These are phyloP conservation scores for Linanthus parryae DNA, from an alignment of 148 eudicot species.

Conservation along the genomic window DNA sequence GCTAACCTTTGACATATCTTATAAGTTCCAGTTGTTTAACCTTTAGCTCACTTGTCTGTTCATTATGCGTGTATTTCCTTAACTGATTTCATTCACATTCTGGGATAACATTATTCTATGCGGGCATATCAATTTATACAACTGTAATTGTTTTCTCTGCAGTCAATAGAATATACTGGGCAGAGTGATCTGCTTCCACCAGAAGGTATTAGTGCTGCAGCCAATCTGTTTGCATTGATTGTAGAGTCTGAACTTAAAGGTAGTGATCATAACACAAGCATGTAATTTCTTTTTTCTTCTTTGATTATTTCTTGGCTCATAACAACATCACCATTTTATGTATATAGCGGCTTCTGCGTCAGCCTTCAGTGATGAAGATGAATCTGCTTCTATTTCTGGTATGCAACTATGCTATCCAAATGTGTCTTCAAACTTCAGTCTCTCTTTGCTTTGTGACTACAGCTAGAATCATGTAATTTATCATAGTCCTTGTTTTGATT, in stretches of 20 bases:
- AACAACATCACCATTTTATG: not conserved
- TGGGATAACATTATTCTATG: too few relatives aligned
- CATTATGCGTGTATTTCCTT: not conserved
- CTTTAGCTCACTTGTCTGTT: not conserved
- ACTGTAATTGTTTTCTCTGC: slow-evolving; percentile 14
- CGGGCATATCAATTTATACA: too few relatives aligned
- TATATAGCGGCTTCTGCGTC: slow-evolving; percentile 75
- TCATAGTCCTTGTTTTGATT: slow-evolving; percentile 4
- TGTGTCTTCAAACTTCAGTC: not conserved
- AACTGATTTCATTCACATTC: too few relatives aligned
- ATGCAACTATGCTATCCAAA: slow-evolving; percentile 15
- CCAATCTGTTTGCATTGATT: slow-evolving; percentile 68
- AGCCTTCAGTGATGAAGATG: slow-evolving; percentile 65
- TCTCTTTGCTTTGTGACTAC: slow-evolving; percentile 1
- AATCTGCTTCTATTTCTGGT: slow-evolving; percentile 73
- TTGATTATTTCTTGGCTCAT: not conserved
- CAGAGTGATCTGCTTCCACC: slow-evolving; percentile 43
- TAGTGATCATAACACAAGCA: too few relatives aligned
- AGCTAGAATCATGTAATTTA: not conserved
- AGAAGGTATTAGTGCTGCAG: slow-evolving; percentile 80
- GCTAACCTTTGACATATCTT: slow-evolving; percentile 6
- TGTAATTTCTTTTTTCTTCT: slow-evolving; percentile 8
- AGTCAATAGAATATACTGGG: slow-evolving; percentile 51
- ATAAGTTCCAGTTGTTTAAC: slow-evolving; percentile 6
- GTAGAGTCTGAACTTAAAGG: slow-evolving; percentile 91